Evolutionary conservation across 306 rosid genomes (phyloP).

Genomic region (Cicer yamashitae): DNA sequence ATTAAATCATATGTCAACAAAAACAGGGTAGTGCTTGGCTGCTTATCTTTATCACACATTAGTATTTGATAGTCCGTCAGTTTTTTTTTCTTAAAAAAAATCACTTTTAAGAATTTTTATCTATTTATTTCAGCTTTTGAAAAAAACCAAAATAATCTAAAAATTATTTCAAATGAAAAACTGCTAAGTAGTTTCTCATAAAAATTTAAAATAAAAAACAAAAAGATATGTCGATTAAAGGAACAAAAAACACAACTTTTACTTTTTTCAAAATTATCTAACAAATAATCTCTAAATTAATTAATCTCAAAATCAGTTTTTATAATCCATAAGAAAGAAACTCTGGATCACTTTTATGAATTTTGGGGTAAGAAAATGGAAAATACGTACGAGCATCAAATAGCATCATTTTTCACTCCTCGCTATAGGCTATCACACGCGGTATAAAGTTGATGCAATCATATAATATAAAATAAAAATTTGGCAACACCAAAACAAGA

Average conservation of each 20-base stretch:
- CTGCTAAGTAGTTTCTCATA: too few relatives aligned
- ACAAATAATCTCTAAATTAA: neutral
- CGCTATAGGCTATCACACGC: neutral
- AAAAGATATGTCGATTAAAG: too few relatives aligned
- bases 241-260: too few relatives aligned
- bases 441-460: neutral
- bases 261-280: too few relatives aligned
- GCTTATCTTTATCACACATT: neutral
- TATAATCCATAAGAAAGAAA: neutral
- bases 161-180: too few relatives aligned
- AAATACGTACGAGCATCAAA: neutral
- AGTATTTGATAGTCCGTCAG: too few relatives aligned
- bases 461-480: slow-evolving; percentile 28
- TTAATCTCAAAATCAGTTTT: neutral
- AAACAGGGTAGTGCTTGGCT: neutral
- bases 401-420: neutral
- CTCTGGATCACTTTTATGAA: neutral
- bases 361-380: neutral
- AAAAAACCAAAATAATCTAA: too few relatives aligned
- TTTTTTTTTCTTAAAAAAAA: too few relatives aligned
- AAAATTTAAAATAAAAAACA: too few relatives aligned
- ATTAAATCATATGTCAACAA: neutral
- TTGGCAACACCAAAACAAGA: slow-evolving; percentile 27
- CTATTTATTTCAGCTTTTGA: too few relatives aligned
- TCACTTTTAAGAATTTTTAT: too few relatives aligned